phyloP scores from a whole-genome alignment of 2,329 filamentous ascomycete genomes.

The Colletotrichum australisinense region DNA sequence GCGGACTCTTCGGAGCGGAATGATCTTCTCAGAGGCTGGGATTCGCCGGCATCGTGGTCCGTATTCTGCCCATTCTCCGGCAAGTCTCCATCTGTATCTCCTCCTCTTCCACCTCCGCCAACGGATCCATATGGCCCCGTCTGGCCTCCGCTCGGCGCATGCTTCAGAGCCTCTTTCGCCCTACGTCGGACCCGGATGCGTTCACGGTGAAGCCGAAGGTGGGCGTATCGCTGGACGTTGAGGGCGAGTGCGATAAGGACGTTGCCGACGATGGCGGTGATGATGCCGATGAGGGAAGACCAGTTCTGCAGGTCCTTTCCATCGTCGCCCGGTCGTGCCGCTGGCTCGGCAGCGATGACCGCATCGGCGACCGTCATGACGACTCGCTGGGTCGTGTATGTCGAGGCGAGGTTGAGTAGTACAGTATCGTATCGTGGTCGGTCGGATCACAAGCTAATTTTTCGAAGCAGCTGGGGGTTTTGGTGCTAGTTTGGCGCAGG shows the following conservation, averaged over 20 bases:
- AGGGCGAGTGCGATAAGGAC: constrained; percentile 94
- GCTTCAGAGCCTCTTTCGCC: constrained; percentile 65
- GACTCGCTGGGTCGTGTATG: background rate
- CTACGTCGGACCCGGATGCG: constrained; percentile 68
- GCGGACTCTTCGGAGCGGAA: constrained; percentile 57
- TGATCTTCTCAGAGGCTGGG: constrained; percentile 64
- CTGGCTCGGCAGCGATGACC: constrained; percentile 30
- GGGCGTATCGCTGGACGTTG: constrained; percentile 96
- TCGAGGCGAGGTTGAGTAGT: background rate
- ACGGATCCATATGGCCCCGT: constrained; percentile 50
- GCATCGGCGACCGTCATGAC: constrained; percentile 18
- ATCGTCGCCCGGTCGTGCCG: constrained; percentile 41
- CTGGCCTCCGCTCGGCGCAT: constrained; percentile 47
- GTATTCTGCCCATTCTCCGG: constrained; percentile 38
- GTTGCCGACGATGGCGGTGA: constrained; percentile 93
- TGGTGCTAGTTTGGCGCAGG: constrained; percentile 24
- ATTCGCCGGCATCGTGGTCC: constrained; percentile 53
- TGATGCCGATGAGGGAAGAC: constrained; percentile 95
- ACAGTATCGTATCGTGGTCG: background rate
- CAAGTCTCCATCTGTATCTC: constrained; percentile 7
- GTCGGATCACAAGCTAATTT: constrained; percentile 4
- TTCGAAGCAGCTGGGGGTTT: background rate
- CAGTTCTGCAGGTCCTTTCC: constrained; percentile 73
- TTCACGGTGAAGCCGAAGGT: constrained; percentile 83
- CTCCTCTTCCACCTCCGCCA: constrained; percentile 33